Percentiles rank a stretch among this genome's conserved stretches.
phyloP scores from a whole-genome alignment of 2,329 filamentous ascomycete genomes.

The Zymoseptoria crescenta region DNA sequence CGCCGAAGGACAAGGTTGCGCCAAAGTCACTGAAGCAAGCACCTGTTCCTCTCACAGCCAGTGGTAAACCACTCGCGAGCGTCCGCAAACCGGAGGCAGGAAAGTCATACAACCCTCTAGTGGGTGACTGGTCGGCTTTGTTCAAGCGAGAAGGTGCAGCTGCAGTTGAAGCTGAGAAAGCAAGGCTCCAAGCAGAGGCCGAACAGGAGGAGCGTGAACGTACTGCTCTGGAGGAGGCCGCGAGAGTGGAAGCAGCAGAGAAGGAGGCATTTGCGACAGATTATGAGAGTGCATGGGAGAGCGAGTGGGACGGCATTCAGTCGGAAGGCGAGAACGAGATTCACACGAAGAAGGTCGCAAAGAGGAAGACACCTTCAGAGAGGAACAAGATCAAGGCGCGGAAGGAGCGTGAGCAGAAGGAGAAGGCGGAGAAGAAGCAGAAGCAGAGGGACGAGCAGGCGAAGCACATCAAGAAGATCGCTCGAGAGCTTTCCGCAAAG shows the following conservation, averaged over 20 bases:
- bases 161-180: slow-evolving; percentile 69
- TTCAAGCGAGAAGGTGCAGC: slow-evolving; percentile 67
- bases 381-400: slow-evolving; percentile 80
- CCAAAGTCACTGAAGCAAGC: slow-evolving; percentile 68
- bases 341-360: slow-evolving; percentile 61
- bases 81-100: slow-evolving; percentile 72
- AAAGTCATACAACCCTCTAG: slow-evolving; percentile 86
- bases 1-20: slow-evolving; percentile 55
- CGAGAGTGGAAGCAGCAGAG: slow-evolving; percentile 66
- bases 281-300: slow-evolving; percentile 83
- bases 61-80: slow-evolving; percentile 69
- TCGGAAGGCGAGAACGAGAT: slow-evolving; percentile 53
- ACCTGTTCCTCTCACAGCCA: slow-evolving; percentile 74
- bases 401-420: slow-evolving; percentile 74
- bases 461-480: slow-evolving; percentile 63
- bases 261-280: slow-evolving; percentile 57
- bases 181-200: slow-evolving; percentile 59
- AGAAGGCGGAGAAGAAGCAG: slow-evolving; percentile 67
- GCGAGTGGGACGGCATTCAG: slow-evolving; percentile 56
- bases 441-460: slow-evolving; percentile 66
- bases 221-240: slow-evolving; percentile 62
- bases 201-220: slow-evolving; percentile 61
- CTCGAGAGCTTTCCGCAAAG: slow-evolving; percentile 53
- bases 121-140: slow-evolving; percentile 75
- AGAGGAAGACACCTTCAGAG: slow-evolving; percentile 78